phyloP scores from a whole-genome alignment of 2,329 filamentous ascomycete genomes.

The Fusarium acutatum region DNA sequence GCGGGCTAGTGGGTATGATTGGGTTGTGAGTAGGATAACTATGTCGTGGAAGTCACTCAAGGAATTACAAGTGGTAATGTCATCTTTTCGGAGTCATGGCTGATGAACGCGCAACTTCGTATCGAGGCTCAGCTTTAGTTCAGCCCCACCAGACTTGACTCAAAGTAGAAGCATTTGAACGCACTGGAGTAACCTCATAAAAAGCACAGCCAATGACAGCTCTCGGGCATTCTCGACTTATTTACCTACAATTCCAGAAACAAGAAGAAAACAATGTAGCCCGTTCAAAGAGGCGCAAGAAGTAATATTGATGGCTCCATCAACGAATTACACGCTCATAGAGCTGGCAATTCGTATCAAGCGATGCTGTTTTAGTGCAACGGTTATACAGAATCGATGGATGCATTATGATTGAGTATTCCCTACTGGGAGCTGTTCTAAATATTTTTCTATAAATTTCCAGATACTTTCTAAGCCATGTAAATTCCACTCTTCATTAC shows the following conservation, averaged over 20 bases:
- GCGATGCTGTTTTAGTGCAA: fast-evolving
- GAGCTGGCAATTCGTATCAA: not conserved
- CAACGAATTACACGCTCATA: not conserved
- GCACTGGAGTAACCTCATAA: not conserved
- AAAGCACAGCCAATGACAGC: not conserved
- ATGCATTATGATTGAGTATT: not conserved
- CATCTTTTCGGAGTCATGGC: not conserved
- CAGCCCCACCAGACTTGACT: not conserved
- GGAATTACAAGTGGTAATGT: fast-evolving
- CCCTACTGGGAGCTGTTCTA: not conserved
- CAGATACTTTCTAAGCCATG: no score
- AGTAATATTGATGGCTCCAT: fast-evolving
- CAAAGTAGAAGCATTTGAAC: conserved; percentile 20
- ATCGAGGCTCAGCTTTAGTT: not conserved
- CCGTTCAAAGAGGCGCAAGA: not conserved
- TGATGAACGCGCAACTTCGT: not conserved
- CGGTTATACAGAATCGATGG: no score
- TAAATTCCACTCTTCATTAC: not conserved
- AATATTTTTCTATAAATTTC: no score
- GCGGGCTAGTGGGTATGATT: fast-evolving
- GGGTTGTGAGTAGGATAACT: fast-evolving
- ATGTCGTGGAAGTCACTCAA: fast-evolving
- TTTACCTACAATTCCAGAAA: not conserved
- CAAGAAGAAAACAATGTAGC: not conserved
- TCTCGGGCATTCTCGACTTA: fast-evolving